Base-by-base conservation (phyloP, 2,329 filamentous ascomycete species). In the Epichloe coenophiala region DNA sequence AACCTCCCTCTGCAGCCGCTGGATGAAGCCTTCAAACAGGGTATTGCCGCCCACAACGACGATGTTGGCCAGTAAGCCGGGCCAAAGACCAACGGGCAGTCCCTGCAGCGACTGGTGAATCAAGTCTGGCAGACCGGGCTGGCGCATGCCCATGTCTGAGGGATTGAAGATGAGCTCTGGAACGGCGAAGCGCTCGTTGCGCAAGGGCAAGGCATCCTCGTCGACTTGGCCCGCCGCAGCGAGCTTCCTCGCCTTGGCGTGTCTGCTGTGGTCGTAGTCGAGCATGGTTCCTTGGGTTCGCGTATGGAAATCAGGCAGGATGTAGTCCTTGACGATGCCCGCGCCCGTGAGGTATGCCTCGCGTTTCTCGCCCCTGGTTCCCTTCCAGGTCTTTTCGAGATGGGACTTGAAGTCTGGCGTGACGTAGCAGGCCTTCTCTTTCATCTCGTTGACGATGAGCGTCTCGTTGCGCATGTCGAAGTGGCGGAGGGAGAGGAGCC, bases 401-500 rank as follows among this genome's bases (percentile, higher is more conserved):
- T 96, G 88, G 6, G 65, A 61, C 27, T 74, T 71, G 65, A 97
- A 96, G 61, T 94, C 81, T 1, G 78, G 70, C 2, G 86, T 85
- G 11, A 96, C 82, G 59, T 86, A 97, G 63, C 88, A 95, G 1
- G 86, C 82, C 4, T 84, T 77, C 64, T 98, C 93, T 63, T 98
- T 98, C 67, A 97, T 90, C 65, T 96, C 87, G 60, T 95, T 95
- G 63, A 96, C 88, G 47, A 97, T 84, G 65, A 94, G 84, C 1
- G 86, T 84, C 60, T 98, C 93, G 65, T 95, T 90, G 55, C 93
- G 82, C 81, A 98, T 90, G 64, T 96, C 91, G 66, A 94, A 95
- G 61, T 96, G 89, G 6, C 93, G 84, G 13, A 94, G 76, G 1
- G 90, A 96, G 17, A 97, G 81, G 15, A 95, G 76, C 51, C 93